Evolutionary conservation across 495 filamentous ascomycete genomes (phyloP), one percentile per base, ranked within the genome.

Genomic region (Talaromyces stipitatus): DNA sequence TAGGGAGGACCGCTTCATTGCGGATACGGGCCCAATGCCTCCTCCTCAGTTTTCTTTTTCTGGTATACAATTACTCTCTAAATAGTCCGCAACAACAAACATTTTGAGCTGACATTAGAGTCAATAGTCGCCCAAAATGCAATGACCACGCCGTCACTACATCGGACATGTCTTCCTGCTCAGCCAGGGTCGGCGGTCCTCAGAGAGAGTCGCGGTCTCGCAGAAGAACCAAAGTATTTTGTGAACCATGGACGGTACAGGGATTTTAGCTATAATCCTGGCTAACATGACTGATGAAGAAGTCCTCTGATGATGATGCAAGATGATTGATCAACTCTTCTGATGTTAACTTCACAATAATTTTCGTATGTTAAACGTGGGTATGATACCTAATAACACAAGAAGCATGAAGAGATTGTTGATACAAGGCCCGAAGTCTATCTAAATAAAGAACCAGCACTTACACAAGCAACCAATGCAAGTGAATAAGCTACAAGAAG

Each of bases 131-230:
- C 18, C 22, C 55, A 32, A 38, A 12, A 7, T 3, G 7, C 14
- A 22, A 36, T 28, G 30, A 54, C n/a, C 60, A 58, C 22, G 3
- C 54, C 54, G 29, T 60, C 53, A 2, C 66, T 64, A 33, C 68
- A 70, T 36, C 66, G 68, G 26, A 70, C 64, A 38, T 62, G 66
- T 10, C 64, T 70, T 28, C 62, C 62, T 55, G 54, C 36, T 7
- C 11, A 32, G 22, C 38, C 54, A 28, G 29, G 22, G 14, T 14
- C 32, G 20, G 36, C 54, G 4, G 7, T 55, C 18, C 28, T 55
- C 0, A 22, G 23, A 27, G 36, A 45, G 16, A 18, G 23, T 41
- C 24, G 24, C 12, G 33, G 46, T 10, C 54, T 29, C 3, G 1
- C 10, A 6, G 54, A 23, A 28, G n/a, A 46, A 22, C n/a, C 54